phyloP scores from a whole-genome alignment of 164 flowering plant genomes.

The Stephania cephalantha region DNA sequence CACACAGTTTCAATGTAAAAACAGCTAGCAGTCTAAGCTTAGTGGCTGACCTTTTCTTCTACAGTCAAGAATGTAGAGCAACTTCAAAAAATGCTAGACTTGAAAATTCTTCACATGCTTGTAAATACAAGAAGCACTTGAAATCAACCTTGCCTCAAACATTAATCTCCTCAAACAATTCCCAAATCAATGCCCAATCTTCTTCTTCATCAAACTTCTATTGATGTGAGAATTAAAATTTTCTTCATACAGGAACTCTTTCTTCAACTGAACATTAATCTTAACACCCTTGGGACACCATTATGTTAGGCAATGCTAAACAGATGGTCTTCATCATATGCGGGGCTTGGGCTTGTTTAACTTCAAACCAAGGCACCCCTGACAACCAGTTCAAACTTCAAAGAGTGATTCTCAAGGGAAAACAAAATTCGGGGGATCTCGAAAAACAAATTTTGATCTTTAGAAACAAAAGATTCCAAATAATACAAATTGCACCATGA shows the following conservation, averaged over 20 bases:
- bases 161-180: constrained; percentile 43
- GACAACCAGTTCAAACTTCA: constrained; percentile 79
- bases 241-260: constrained; percentile 29
- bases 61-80: constrained; percentile 50
- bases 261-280: constrained; percentile 51
- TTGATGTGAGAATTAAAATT: constrained; percentile 35
- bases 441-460: constrained; percentile 8
- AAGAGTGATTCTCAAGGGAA: constrained; percentile 42
- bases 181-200: constrained; percentile 45
- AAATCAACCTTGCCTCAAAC: constrained; percentile 44
- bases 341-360: constrained; percentile 83
- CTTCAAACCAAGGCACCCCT: constrained; percentile 80
- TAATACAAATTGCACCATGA: not conserved
- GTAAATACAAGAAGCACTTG: constrained; percentile 53
- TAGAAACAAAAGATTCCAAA: not conserved
- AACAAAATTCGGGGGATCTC: constrained; percentile 13
- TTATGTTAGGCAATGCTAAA: constrained; percentile 46
- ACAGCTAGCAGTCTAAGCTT: constrained; percentile 44
- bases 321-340: constrained; percentile 49
- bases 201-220: constrained; percentile 68
- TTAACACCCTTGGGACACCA: constrained; percentile 48
- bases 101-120: constrained; percentile 72
- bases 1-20: constrained; percentile 28
- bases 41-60: constrained; percentile 69
- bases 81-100: constrained; percentile 72